Conservation (phyloP, 345 rosid species). For the Balakata baccata region DNA sequence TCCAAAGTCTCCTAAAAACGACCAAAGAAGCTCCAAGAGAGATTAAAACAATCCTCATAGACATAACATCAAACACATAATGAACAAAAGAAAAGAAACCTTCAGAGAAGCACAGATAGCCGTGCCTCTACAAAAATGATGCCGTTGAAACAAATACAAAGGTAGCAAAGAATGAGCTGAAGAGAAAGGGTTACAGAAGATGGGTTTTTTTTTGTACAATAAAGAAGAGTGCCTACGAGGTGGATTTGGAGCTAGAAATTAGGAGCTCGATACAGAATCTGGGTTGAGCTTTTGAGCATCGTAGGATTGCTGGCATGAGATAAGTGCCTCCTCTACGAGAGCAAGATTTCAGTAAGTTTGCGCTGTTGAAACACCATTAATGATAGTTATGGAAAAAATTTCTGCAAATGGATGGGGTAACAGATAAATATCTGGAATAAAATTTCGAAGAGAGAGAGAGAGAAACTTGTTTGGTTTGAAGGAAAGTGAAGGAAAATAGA, state of each 20-base stretch:
- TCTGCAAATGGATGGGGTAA: too few species aligned
- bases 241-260: slow-evolving; percentile 30
- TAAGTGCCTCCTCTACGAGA: slow-evolving; percentile 59
- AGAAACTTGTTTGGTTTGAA: too few species aligned
- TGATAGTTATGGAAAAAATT: too few species aligned
- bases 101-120: slow-evolving; percentile 40
- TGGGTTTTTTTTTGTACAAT: slow-evolving; percentile 27
- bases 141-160: slow-evolving; percentile 18
- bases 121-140: slow-evolving; percentile 9
- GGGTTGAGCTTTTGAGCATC: slow-evolving; percentile 43
- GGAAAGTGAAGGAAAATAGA: too few species aligned
- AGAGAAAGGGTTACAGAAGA: slow-evolving; percentile 23
- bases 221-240: slow-evolving; percentile 19
- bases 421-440: too few species aligned
- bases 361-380: not conserved
- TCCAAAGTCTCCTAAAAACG: slow-evolving; percentile 45
- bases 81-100: slow-evolving; percentile 37
- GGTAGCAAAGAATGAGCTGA: slow-evolving; percentile 17
- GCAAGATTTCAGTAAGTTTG: slow-evolving; percentile 52
- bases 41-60: slow-evolving; percentile 9
- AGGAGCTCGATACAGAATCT: slow-evolving; percentile 35
- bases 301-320: slow-evolving; percentile 51
- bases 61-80: slow-evolving; percentile 56
- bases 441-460: too few species aligned
- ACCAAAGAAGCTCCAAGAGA: not conserved